phyloP scores from a whole-genome alignment of 1,284 basidiomycete species.

The Abortiporus biennis region DNA sequence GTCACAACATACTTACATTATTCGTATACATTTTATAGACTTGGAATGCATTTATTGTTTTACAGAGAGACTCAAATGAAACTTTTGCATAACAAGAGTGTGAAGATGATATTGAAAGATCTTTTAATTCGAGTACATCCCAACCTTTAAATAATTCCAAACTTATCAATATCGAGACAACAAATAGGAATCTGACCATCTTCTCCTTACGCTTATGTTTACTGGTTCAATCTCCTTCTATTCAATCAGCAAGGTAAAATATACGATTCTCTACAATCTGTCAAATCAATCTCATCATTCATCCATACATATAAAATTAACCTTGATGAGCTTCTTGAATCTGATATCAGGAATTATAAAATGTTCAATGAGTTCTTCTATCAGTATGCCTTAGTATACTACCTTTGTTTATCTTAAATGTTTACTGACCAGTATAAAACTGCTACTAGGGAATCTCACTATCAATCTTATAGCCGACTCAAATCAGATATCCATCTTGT shows the following conservation, averaged over 20 bases:
- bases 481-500: slow-evolving; percentile 62
- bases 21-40: slow-evolving; percentile 22
- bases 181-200: too few relatives aligned
- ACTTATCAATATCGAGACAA: too few relatives aligned
- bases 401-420: not conserved
- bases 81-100: slow-evolving; percentile 45
- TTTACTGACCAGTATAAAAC: not conserved
- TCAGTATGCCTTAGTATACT: slow-evolving; percentile 25
- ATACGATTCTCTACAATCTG: slow-evolving; percentile 49
- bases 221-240: not conserved
- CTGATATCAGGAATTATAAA: slow-evolving; percentile 56
- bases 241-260: slow-evolving; percentile 41
- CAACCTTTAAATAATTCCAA: too few relatives aligned
- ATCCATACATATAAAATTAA: slow-evolving; percentile 67
- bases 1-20: not conserved
- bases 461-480: slow-evolving; percentile 39
- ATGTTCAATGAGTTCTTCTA: slow-evolving; percentile 85
- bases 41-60: slow-evolving; percentile 80
- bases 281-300: slow-evolving; percentile 64
- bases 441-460: not conserved
- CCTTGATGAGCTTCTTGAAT: slow-evolving; percentile 57
- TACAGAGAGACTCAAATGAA: slow-evolving; percentile 49
- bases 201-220: not conserved
- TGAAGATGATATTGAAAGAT: slow-evolving; percentile 57
- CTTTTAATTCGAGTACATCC: slow-evolving; percentile 65